Conservation (phyloP, 257 asterid species). For the Verbena officinalis region DNA sequence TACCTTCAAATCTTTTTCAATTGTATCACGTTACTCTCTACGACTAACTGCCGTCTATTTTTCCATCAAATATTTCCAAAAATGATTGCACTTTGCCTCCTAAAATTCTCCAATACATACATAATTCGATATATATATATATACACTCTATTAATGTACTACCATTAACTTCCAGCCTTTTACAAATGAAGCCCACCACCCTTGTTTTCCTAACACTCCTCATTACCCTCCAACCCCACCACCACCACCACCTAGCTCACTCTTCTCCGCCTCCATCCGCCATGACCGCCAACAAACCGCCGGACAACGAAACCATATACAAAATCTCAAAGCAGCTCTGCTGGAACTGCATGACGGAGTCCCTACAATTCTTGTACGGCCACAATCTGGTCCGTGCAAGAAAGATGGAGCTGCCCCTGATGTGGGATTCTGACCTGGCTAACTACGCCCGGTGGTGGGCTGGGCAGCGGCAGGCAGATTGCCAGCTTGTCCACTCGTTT, state of each 20-base stretch:
- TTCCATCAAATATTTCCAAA: too few relatives aligned
- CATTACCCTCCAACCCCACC: slow-evolving; percentile 25
- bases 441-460: slow-evolving; percentile 77
- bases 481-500: slow-evolving; percentile 58
- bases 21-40: too few relatives aligned
- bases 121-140: background rate
- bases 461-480: slow-evolving; percentile 49
- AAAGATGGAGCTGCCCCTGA: slow-evolving; percentile 57
- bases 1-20: too few relatives aligned
- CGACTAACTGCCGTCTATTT: too few relatives aligned
- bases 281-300: slow-evolving; percentile 11
- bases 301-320: slow-evolving; percentile 54
- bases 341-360: slow-evolving; percentile 53
- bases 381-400: slow-evolving; percentile 74
- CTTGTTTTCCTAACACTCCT: slow-evolving; percentile 25
- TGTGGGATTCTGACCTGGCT: slow-evolving; percentile 61
- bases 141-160: background rate
- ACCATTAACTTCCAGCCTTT: background rate
- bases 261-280: slow-evolving; percentile 20
- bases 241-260: background rate
- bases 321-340: slow-evolving; percentile 53
- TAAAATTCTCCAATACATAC: too few relatives aligned
- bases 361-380: slow-evolving; percentile 58
- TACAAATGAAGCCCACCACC: slow-evolving; percentile 22
- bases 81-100: too few relatives aligned